Evolutionary conservation across 192 early-diverging fungal genomes (phyloP), one percentile per base, ranked within the genome.

Genomic region (Coemansia sp.): DNA sequence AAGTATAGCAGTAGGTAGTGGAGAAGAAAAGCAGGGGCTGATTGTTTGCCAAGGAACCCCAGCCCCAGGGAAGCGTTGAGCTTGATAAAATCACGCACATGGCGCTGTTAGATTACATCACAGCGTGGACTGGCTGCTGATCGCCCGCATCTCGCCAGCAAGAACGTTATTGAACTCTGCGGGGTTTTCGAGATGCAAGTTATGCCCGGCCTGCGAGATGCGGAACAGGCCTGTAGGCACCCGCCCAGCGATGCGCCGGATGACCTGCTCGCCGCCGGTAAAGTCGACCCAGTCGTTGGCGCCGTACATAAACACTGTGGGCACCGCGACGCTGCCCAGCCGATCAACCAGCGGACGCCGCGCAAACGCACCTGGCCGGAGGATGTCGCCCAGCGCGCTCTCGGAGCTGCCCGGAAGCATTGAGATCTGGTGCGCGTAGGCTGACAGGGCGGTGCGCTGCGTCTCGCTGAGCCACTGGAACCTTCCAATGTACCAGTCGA

Each of bases 221-320:
- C 63, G 81, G 62, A 49, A 82, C 67, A 37, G 85, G 47, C 51
- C 61, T 60, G 24, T 77, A 69, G 4, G 61, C 35, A 78, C 82
- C 25, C 50, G 45, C 5, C 87, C 88, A 12, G 39, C 38, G 77
- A 87, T 90, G 2, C 70, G 70, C 15, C 75, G 73, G n/a, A 70
- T 81, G 17, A 85, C 90, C 47, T 84, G 71, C 41, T 88, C 75
- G 48, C 88, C 93, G 21, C 88, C 84, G 17, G 77, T 73, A 70
- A 87, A 87, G 65, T 96, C 92, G 90, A 96, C 94, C 94, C 94
- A 96, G 83, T 96, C 94, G 29, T 77, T 68, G 19, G 75, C 74
- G n/a, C 92, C 92, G 59, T 93, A 92, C 65, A 92, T 74, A 66
- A 94, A 93, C 15, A 83, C 81, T 0, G 87, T 89, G 6, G 93